These are phyloP conservation scores for Rhodomyrtus psidioides DNA, from an alignment of 441 rosid species.

Conservation along the genomic window DNA sequence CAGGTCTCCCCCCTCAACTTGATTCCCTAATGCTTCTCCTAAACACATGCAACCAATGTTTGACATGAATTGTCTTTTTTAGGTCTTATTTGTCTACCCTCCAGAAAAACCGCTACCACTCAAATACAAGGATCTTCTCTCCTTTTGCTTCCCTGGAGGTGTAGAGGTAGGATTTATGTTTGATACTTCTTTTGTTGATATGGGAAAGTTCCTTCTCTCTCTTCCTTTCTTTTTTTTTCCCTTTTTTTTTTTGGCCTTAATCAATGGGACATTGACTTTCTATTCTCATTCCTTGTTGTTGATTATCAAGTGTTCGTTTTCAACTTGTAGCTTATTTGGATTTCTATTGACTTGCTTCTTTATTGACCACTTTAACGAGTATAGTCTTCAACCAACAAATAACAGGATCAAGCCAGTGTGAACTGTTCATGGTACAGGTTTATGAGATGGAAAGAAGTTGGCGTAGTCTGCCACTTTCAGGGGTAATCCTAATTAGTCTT, in stretches of 20 bases:
- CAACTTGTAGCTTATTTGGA: neutral
- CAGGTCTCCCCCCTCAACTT: constrained; percentile 37
- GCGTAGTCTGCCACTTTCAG: neutral
- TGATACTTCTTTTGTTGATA: neutral
- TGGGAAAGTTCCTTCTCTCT: neutral
- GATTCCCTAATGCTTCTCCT: neutral
- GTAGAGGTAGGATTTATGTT: constrained; percentile 53
- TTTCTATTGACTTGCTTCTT: neutral
- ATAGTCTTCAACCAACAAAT: neutral
- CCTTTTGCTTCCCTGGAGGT: constrained; percentile 96
- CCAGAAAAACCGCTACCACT: constrained; percentile 80
- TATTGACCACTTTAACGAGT: neutral
- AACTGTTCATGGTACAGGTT: neutral
- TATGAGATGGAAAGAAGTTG: neutral
- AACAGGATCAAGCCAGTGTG: neutral
- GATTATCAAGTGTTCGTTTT: neutral
- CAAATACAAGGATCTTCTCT: constrained; percentile 79
- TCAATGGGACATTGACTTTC: neutral
- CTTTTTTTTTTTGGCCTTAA: neutral
- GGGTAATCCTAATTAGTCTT: neutral
- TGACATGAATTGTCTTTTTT: constrained; percentile 13
- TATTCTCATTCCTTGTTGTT: neutral
- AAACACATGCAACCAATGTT: neutral
- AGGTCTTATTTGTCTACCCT: constrained; percentile 90
- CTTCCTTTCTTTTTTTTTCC: neutral